Conservation (phyloP, 2,329 filamentous ascomycete genomes). For the Diplodia seriata region DNA sequence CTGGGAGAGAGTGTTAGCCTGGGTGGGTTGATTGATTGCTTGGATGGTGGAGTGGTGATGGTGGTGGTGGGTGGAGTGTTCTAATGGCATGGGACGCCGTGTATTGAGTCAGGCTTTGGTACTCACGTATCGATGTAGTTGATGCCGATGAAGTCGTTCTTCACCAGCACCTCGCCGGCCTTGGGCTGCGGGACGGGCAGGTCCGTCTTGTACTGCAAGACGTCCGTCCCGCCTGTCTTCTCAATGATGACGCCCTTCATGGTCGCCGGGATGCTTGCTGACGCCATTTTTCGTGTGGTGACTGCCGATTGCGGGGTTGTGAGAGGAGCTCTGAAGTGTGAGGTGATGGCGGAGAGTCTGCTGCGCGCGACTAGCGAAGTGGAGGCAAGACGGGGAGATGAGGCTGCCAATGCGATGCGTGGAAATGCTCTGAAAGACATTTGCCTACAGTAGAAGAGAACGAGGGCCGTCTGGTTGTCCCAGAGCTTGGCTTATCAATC, state of each 20-base stretch:
- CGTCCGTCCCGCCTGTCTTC: slow-evolving; percentile 74
- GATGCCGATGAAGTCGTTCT: slow-evolving; percentile 79
- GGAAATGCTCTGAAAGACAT: slow-evolving; percentile 16
- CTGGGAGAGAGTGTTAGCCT: slow-evolving; percentile 44
- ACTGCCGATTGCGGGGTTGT: background rate
- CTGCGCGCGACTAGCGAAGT: background rate
- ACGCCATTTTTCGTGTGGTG: slow-evolving; percentile 47
- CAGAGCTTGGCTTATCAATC: slow-evolving; percentile 14
- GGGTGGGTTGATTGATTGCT: background rate
- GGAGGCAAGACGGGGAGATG: slow-evolving; percentile 1
- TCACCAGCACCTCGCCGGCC: slow-evolving; percentile 77
- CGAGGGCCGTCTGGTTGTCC: background rate
- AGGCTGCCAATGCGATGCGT: slow-evolving; percentile 19
- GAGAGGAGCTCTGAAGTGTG: slow-evolving; percentile 17
- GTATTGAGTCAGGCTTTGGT: background rate
- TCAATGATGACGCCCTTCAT: slow-evolving; percentile 78
- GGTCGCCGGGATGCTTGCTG: slow-evolving; percentile 63
- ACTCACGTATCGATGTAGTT: slow-evolving; percentile 86
- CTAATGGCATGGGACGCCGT: background rate
- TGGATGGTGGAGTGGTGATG: background rate
- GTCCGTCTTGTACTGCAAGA: slow-evolving; percentile 73
- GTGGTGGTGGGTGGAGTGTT: background rate
- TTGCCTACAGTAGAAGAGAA: background rate
- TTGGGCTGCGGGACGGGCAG: slow-evolving; percentile 72
- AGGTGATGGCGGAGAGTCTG: slow-evolving; percentile 19